phyloP scores from a whole-genome alignment of 129 eudicot genomes.

The Artemisia argyi region DNA sequence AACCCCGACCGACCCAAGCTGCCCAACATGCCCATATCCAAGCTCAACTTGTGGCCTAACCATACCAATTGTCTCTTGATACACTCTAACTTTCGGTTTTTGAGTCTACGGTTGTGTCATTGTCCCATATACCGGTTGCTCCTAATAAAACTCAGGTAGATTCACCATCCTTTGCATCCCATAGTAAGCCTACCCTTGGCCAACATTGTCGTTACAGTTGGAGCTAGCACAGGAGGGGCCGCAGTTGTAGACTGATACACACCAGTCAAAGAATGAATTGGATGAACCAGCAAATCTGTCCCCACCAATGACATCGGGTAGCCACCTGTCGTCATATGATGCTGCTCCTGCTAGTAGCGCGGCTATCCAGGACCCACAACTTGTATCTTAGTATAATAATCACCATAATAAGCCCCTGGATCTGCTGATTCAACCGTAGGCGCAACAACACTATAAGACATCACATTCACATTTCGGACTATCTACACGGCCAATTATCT shows the following conservation, averaged over 20 bases:
- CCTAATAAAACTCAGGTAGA: constrained; percentile 41
- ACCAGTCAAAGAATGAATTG: constrained; percentile 41
- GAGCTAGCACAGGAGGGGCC: background rate
- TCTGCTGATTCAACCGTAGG: background rate
- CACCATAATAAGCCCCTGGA: constrained; percentile 38
- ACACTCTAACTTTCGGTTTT: constrained; percentile 27
- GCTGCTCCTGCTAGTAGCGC: constrained; percentile 36
- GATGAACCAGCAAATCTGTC: constrained; percentile 31
- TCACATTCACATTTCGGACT: too few species aligned
- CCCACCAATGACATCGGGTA: constrained; percentile 35
- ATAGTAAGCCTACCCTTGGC: constrained; percentile 43
- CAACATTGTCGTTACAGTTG: background rate
- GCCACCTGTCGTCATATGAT: constrained; percentile 32
- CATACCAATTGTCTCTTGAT: constrained; percentile 38
- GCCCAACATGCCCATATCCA: constrained; percentile 20
- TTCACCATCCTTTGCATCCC: constrained; percentile 25
- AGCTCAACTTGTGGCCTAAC: constrained; percentile 37
- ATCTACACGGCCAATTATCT: too few species aligned
- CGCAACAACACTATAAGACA: too few species aligned
- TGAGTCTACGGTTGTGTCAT: constrained; percentile 35
- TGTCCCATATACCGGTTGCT: constrained; percentile 38
- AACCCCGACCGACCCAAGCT: constrained; percentile 18
- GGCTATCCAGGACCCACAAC: constrained; percentile 16
- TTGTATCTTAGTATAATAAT: constrained; percentile 32
- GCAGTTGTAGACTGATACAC: constrained; percentile 33